These are phyloP conservation scores for Lachnum nothofagi DNA, from an alignment of 2,329 filamentous ascomycete genomes.

Conservation along the genomic window DNA sequence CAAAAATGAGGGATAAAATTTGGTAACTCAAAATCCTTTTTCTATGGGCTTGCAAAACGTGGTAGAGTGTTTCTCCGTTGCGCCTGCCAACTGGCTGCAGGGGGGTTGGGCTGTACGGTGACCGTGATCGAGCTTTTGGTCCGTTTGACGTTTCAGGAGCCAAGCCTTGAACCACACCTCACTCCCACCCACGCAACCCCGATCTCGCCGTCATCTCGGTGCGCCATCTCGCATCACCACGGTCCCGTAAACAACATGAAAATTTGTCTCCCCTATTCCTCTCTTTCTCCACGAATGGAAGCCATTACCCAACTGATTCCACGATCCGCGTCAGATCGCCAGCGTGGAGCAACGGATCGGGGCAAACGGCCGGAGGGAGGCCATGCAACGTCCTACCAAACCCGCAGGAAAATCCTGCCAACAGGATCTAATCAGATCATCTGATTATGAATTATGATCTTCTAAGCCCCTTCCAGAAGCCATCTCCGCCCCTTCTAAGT, in stretches of 20 bases:
- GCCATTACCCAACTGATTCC: background rate
- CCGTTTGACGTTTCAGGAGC: background rate
- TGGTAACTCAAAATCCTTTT: no score
- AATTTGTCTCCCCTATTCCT: no score
- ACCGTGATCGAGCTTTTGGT: background rate
- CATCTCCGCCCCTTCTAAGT: slow-evolving; percentile 1
- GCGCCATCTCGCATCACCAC: background rate
- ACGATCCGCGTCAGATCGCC: background rate
- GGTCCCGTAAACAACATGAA: no score
- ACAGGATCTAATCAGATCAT: slow-evolving; percentile 50
- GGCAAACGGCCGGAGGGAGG: no score
- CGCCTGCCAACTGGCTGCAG: no score
- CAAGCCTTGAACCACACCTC: no score
- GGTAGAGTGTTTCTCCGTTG: no score
- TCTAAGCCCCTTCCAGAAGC: background rate
- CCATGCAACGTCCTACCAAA: no score
- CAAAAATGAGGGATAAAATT: no score
- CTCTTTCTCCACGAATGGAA: background rate
- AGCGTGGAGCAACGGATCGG: background rate
- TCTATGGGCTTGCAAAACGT: no score
- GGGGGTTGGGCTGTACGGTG: background rate
- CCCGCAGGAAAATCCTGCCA: slow-evolving; percentile 26
- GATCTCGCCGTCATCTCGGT: no score
- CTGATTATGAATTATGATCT: slow-evolving; percentile 38
- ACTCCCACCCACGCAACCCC: no score